A percentile compares a stretch with the other conserved stretches of the same genome.
Conservation (phyloP, 1,284 basidiomycete genomes). For the Sporisorium iseilematis-ciliati region DNA sequence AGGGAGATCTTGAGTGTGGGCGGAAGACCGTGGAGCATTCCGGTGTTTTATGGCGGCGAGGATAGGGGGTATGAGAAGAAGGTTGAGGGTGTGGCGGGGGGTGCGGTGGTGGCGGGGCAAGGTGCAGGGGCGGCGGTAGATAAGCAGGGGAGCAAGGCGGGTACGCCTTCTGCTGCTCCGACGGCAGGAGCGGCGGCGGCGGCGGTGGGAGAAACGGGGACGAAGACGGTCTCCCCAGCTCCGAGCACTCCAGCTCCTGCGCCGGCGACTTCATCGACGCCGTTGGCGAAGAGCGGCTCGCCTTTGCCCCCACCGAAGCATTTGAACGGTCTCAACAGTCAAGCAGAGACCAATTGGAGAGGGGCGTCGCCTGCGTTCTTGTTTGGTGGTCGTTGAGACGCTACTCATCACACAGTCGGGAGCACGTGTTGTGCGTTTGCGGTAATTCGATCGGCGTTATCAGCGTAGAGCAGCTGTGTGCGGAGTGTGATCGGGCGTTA, state of each 20-base stretch:
- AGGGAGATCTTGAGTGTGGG: constrained; percentile 61
- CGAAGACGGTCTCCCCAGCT: constrained; percentile 17
- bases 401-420: background rate
- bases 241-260: constrained; percentile 14
- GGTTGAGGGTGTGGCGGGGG: constrained; percentile 17
- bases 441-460: background rate
- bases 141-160: constrained; percentile 17
- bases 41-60: constrained; percentile 55
- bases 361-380: constrained; percentile 49
- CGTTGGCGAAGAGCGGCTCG: constrained; percentile 14
- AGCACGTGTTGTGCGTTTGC: background rate
- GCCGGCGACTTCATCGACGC: background rate
- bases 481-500: background rate
- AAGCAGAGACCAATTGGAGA: constrained; percentile 39
- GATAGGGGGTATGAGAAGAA: constrained; percentile 49
- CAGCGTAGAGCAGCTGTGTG: background rate
- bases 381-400: constrained; percentile 36
- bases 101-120: background rate
- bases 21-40: constrained; percentile 58
- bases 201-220: background rate
- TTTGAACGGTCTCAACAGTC: constrained; percentile 23
- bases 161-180: constrained; percentile 25
- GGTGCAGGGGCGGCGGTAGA: constrained; percentile 8
- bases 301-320: constrained; percentile 48
- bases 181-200: background rate